Conservation (phyloP, 2,329 filamentous ascomycete genomes). For the Aureobasidium sp. region DNA sequence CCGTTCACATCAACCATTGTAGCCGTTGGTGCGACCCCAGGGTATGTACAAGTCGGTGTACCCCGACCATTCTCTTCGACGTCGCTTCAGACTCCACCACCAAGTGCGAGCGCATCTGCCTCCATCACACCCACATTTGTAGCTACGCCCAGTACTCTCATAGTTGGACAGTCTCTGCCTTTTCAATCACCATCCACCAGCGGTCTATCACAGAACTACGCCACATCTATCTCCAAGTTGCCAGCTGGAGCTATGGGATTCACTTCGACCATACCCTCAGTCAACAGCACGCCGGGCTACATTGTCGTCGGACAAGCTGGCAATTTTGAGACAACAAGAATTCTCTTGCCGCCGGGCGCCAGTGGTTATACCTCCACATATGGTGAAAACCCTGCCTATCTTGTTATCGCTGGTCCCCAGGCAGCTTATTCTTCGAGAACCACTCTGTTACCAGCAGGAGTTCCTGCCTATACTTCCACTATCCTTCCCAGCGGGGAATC, state of each 20-base stretch:
- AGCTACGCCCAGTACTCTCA: background rate
- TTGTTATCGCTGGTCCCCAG: background rate
- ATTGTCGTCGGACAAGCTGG: background rate
- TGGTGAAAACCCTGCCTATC: background rate
- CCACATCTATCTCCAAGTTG: background rate
- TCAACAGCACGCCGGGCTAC: background rate
- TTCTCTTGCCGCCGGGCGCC: background rate
- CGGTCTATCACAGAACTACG: background rate
- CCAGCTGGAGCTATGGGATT: background rate
- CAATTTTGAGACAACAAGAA: background rate
- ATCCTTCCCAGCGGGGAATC: background rate
- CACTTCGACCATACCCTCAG: background rate
- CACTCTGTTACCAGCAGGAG: background rate
- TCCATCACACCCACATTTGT: background rate
- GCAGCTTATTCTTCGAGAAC: background rate
- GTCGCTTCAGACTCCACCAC: background rate
- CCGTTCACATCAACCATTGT: background rate
- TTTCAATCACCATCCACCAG: too few relatives aligned
- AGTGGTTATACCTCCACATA: background rate
- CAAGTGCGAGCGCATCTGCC: background rate
- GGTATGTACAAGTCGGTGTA: background rate
- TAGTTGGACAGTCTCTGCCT: background rate
- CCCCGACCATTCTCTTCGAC: background rate
- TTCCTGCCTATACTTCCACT: background rate
- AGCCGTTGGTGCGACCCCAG: background rate